Base-by-base conservation (phyloP, 768 basidiomycete genomes). In the Steccherinum ochraceum region DNA sequence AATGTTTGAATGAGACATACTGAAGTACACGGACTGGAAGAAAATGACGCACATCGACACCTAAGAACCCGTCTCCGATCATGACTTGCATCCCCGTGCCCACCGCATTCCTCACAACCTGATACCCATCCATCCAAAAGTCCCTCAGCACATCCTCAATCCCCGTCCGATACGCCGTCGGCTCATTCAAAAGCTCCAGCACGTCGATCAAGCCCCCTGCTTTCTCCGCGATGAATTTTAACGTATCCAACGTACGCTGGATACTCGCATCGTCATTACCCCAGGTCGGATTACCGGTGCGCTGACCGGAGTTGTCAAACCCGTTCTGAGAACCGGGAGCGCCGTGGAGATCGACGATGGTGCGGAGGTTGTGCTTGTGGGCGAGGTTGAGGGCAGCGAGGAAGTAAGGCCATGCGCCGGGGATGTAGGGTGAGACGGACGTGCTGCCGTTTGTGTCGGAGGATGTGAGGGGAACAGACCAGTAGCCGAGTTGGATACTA, bases 271-370 rank as follows among this genome's bases (percentile, higher is more conserved):
- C 51, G 53, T 67, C 58, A 24, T 58, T 56, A 1, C 75, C 83
- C 83, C 84, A 89, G 42, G 71, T 63, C 2, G 84, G 79, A 47
- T 69, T 69, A 19, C 62, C 57, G 0, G 78, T 83, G 25, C 78
- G 71, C 60, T 83, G 83, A 1, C 86, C 86, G 5, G 84, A 87
- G 64, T 87, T 89, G 65, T 88, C 86, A 64, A 80, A 87, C 2
- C 86, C 84, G 53, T 73, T 71, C 63, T 72, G 72, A 19, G 69
- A 71, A 45, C 80, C 84, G 0, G 85, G 82, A 3, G 81, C 85
- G 23, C 85, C 86, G 60, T 91, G 89, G 12, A 86, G 71, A 65
- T 91, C 90, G 39, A 92, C 59, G 52, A 92, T 81, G 51, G 88
- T 82, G 49, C 84, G 80, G 5, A 92, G 60, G 16, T 71, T 71